These are phyloP conservation scores for Diplocarpon rosae DNA, from an alignment of 2,329 filamentous ascomycete genomes.

Conservation along the genomic window DNA sequence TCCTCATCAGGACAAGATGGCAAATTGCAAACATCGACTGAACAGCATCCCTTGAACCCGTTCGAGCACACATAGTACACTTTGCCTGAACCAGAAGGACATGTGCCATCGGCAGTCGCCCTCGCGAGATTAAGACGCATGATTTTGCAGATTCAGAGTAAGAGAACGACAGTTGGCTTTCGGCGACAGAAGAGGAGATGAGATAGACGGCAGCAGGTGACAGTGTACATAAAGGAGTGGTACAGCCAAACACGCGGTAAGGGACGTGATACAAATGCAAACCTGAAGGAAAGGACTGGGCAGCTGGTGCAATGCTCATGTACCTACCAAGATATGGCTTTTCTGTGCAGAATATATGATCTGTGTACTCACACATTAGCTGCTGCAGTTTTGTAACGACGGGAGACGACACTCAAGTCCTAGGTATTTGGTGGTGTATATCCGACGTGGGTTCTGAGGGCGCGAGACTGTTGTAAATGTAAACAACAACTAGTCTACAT, in stretches of 20 bases:
- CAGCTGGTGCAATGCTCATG: too few relatives aligned
- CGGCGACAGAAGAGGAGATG: not conserved
- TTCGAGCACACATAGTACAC: slow-evolving; percentile 32
- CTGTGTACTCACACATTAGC: too few relatives aligned
- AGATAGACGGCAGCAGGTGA: not conserved
- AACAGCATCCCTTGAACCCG: slow-evolving; percentile 36
- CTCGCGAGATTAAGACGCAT: slow-evolving; percentile 6
- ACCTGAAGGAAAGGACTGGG: too few relatives aligned
- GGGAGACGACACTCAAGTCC: too few relatives aligned
- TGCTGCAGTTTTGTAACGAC: too few relatives aligned
- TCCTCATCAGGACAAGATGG: slow-evolving; percentile 24
- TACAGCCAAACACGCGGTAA: not conserved
- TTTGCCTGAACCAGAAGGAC: not conserved
- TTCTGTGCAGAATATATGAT: too few relatives aligned
- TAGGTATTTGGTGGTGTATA: too few relatives aligned
- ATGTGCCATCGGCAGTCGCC: slow-evolving; percentile 3
- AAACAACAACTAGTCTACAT: too few relatives aligned
- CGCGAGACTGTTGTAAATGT: too few relatives aligned
- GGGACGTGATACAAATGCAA: too few relatives aligned
- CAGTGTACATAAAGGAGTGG: slow-evolving; percentile 3
- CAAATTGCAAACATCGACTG: slow-evolving; percentile 32
- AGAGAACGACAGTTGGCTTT: not conserved
- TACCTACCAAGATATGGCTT: too few relatives aligned
- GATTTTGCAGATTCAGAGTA: not conserved
- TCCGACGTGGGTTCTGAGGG: too few relatives aligned